Percentiles rank a stretch among this genome's conserved stretches.
These are phyloP conservation scores for Cercospora sp. DNA, from an alignment of 2,329 filamentous ascomycete genomes.

Conservation along the genomic window DNA sequence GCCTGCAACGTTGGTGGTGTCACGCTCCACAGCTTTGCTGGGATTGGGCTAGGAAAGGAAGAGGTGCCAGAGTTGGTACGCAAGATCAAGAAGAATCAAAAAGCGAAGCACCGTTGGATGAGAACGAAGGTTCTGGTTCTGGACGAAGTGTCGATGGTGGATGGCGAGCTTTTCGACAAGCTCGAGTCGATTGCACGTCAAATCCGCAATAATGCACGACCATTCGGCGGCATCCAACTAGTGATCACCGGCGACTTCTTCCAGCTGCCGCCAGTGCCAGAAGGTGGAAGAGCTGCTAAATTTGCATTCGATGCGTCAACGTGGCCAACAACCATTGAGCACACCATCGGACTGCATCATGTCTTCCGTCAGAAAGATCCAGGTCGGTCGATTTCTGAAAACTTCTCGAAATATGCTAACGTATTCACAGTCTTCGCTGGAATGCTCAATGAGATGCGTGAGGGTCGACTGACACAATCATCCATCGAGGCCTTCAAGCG, in stretches of 20 bases:
- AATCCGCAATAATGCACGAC: slow-evolving; percentile 84
- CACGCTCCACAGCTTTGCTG: slow-evolving; percentile 92
- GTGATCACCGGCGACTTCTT: slow-evolving; percentile 98
- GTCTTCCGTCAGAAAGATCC: slow-evolving; percentile 94
- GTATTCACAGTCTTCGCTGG: slow-evolving; percentile 68
- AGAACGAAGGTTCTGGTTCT: slow-evolving; percentile 84
- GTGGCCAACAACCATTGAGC: slow-evolving; percentile 89
- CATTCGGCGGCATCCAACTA: slow-evolving; percentile 94
- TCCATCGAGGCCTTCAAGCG: slow-evolving; percentile 76
- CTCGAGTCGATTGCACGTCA: slow-evolving; percentile 81
- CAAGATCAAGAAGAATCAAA: slow-evolving; percentile 85
- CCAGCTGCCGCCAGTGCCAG: slow-evolving; percentile 90
- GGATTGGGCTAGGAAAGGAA: slow-evolving; percentile 94
- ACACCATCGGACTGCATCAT: slow-evolving; percentile 92
- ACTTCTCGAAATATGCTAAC: slow-evolving; percentile 31
- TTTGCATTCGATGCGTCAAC: slow-evolving; percentile 92
- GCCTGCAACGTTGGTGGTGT: slow-evolving; percentile 96
- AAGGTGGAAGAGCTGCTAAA: slow-evolving; percentile 69
- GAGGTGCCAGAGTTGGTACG: slow-evolving; percentile 75
- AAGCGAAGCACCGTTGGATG: slow-evolving; percentile 86
- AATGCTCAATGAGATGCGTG: slow-evolving; percentile 97
- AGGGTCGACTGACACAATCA: slow-evolving; percentile 74
- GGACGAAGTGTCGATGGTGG: slow-evolving; percentile 98
- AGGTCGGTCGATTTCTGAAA: slow-evolving; percentile 45
- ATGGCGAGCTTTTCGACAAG: slow-evolving; percentile 95